Evolutionary conservation across 257 asterid species (phyloP).

Genomic region (Jasminum sambac): DNA sequence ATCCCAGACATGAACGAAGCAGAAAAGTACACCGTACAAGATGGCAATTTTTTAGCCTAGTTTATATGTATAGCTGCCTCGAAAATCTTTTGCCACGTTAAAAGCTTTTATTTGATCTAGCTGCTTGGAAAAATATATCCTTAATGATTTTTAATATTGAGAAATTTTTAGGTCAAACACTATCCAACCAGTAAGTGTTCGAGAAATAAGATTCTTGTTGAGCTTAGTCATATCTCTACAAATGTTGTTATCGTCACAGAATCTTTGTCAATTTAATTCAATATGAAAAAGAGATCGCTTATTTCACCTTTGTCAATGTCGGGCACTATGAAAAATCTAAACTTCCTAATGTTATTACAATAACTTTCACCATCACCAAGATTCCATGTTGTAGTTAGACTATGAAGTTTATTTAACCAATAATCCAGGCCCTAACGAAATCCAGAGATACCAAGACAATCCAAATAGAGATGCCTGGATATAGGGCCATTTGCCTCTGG

Average conservation of each 20-base stretch:
- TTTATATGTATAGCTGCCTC: neutral
- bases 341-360: neutral
- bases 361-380: neutral
- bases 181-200: neutral
- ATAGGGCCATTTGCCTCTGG: neutral
- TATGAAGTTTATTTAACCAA: neutral
- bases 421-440: neutral
- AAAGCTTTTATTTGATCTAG: too few relatives aligned
- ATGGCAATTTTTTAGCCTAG: neutral
- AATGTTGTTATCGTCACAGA: neutral
- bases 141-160: neutral
- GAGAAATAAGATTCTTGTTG: neutral
- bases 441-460: neutral
- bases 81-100: neutral
- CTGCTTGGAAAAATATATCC: neutral
- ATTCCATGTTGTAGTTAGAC: neutral
- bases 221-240: neutral
- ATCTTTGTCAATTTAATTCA: neutral
- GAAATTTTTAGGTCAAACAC: neutral
- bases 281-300: neutral
- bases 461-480: neutral
- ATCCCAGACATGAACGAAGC: neutral
- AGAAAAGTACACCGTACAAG: neutral
- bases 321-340: neutral
- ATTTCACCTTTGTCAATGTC: neutral